Base-by-base conservation (phyloP, 257 asterid genomes). In the Leptodermis oblonga region DNA sequence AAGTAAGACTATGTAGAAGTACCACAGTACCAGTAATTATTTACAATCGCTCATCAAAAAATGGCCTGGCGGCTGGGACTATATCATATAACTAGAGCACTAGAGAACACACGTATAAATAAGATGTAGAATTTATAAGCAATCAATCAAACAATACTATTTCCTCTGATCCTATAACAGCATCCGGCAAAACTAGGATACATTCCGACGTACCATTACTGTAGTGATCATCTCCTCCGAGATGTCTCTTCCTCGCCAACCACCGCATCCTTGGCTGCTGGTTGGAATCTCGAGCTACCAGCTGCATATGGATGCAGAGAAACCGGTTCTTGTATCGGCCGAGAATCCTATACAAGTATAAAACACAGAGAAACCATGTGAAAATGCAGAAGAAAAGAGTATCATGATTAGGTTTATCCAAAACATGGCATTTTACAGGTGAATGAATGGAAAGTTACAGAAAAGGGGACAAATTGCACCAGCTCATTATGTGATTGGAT, bases 301-400 rank as follows among this genome's bases (percentile, higher is more conserved):
- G 71, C 70, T 68, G 81, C 65, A 39, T 65, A 75, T 28, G 86
- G 82, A 62, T 65, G 83, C 42, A 74, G 74, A 62, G 87, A 82
- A 68, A 83, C 82, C 5, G 83, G 73, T 58, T 86, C 92, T 15
- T 84, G 86, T 70, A 67, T 68, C 12, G 83, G 66, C 56, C 96
- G 93, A 65, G 88, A 84, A 49, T 89, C 98, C 97, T 92, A 85
- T 33, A 61, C 39, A 31, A n/a, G 14, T 42, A 45, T n/a, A 48
- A 22, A 52, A 28, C 56, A 39, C 9, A 25, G 4, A 69, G 10
- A 62, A 36, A 55, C 7, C 3, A 31, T 25, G 20, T 70, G 6
- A 39, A 54, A 9, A 31, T 30, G n/a, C 18, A 4, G 17, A 39
- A 55, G 20, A 22, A 43, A 1, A 18, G 12, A 17, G 22, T 11